Evolutionary conservation across 2,329 filamentous ascomycete genomes (phyloP).

Genomic region (Atkinsonella hypoxylon): DNA sequence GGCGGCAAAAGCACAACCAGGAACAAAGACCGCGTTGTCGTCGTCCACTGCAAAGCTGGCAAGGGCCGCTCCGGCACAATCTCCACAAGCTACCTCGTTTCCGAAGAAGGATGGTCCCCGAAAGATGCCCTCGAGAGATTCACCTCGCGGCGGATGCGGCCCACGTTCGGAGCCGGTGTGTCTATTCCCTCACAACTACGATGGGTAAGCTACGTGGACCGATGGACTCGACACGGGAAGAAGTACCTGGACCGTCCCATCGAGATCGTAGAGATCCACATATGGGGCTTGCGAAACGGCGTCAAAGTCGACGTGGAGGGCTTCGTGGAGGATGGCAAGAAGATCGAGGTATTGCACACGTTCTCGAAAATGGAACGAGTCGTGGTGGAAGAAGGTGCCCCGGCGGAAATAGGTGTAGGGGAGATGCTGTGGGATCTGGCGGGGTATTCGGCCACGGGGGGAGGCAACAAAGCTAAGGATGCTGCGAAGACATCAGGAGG

Average conservation of each 20-base stretch:
- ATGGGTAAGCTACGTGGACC: conserved; percentile 79
- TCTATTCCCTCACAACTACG: conserved; percentile 87
- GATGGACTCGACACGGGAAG: conserved; percentile 66
- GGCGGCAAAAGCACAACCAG: conserved; percentile 11
- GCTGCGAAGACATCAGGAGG: neutral
- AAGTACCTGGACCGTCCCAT: conserved; percentile 71
- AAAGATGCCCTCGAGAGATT: conserved; percentile 43
- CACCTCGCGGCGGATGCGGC: conserved; percentile 79
- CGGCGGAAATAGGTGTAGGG: conserved; percentile 34
- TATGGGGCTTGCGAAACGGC: conserved; percentile 78
- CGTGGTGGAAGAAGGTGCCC: conserved; percentile 47
- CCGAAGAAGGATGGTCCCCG: conserved; percentile 56
- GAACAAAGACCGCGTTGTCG: conserved; percentile 51
- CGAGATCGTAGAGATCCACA: conserved; percentile 78
- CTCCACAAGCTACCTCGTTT: conserved; percentile 80
- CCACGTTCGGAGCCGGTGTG: conserved; percentile 77
- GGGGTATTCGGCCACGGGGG: conserved; percentile 17
- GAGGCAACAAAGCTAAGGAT: conserved; percentile 18
- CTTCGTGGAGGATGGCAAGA: conserved; percentile 78
- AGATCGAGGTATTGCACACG: conserved; percentile 71
- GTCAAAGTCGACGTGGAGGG: conserved; percentile 82
- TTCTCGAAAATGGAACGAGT: conserved; percentile 64
- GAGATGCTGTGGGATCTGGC: conserved; percentile 45
- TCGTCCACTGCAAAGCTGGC: conserved; percentile 95
- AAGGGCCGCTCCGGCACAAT: conserved; percentile 88